phyloP scores from a whole-genome alignment of 169 alveolate species.

The Perkinsus marinus region DNA sequence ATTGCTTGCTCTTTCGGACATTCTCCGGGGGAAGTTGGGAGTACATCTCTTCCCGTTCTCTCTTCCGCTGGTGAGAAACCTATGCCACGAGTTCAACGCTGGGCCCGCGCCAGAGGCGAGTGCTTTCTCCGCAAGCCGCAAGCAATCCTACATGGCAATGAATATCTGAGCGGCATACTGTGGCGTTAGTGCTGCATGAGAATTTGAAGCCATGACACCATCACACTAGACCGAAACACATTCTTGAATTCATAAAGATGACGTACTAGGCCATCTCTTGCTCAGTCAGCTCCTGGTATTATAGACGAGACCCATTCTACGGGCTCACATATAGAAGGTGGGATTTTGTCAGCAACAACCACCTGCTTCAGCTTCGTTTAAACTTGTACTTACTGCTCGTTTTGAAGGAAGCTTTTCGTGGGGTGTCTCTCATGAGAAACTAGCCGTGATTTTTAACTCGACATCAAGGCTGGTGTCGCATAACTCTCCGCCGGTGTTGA shows the following conservation, averaged over 20 bases:
- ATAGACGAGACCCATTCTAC: background rate
- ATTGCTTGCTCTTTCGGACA: too few relatives aligned
- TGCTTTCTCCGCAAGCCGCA: too few relatives aligned
- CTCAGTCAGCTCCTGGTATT: background rate
- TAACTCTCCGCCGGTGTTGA: background rate
- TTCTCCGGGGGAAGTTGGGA: too few relatives aligned
- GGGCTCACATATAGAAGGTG: background rate
- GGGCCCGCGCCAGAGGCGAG: too few relatives aligned
- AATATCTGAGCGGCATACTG: background rate
- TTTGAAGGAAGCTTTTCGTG: background rate
- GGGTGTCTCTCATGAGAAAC: background rate
- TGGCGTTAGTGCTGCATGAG: background rate
- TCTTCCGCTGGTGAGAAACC: too few relatives aligned
- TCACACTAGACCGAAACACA: background rate
- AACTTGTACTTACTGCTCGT: background rate
- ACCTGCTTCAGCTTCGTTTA: background rate
- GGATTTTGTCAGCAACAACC: background rate
- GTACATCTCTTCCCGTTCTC: too few relatives aligned
- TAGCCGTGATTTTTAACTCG: background rate
- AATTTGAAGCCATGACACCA: background rate
- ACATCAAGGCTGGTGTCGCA: background rate
- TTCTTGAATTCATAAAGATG: background rate
- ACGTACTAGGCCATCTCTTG: background rate
- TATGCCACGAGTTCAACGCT: too few relatives aligned
- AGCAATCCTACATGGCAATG: background rate